These are phyloP conservation scores for Globisporangium apiculatum DNA, from an alignment of 352 stramenopile species.

Conservation along the genomic window DNA sequence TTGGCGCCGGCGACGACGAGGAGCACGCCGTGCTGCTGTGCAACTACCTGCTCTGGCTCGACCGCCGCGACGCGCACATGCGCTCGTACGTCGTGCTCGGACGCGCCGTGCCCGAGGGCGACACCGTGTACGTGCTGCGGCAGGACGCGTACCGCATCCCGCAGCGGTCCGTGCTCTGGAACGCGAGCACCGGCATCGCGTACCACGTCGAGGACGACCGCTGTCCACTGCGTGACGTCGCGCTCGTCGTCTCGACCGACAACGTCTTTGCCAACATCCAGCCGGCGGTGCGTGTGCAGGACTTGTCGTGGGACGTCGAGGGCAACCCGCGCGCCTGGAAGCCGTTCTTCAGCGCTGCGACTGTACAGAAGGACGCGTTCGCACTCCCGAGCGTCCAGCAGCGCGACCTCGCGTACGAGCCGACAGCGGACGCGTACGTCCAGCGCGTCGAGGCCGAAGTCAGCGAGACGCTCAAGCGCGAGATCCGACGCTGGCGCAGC, in stretches of 20 bases:
- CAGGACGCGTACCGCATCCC: constrained; percentile 43
- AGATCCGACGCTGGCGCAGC: constrained; percentile 87
- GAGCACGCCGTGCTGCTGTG: constrained; percentile 91
- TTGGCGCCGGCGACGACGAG: constrained; percentile 84
- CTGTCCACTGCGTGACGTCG: constrained; percentile 84
- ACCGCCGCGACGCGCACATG: constrained; percentile 27
- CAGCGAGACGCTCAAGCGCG: constrained; percentile 71
- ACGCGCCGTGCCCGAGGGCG: constrained; percentile 70
- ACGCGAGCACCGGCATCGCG: constrained; percentile 76
- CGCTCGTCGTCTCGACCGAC: constrained; percentile 76
- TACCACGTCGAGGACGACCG: constrained; percentile 70
- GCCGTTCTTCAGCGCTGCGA: constrained; percentile 58
- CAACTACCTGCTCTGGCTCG: constrained; percentile 89
- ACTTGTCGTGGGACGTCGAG: constrained; percentile 83
- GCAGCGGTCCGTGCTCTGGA: constrained; percentile 73
- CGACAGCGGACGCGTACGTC: constrained; percentile 46
- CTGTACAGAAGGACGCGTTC: constrained; percentile 17
- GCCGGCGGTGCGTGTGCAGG: constrained; percentile 25
- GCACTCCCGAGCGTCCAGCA: constrained; percentile 45
- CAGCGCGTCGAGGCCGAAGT: constrained; percentile 76
- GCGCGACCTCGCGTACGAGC: constrained; percentile 45
- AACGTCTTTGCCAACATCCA: constrained; percentile 92
- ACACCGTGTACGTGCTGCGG: constrained; percentile 84
- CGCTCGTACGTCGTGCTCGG: constrained; percentile 87
- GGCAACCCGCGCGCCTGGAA: constrained; percentile 77